Conservation (phyloP, 306 rosid species). For the Sphenostylis stenocarpa region DNA sequence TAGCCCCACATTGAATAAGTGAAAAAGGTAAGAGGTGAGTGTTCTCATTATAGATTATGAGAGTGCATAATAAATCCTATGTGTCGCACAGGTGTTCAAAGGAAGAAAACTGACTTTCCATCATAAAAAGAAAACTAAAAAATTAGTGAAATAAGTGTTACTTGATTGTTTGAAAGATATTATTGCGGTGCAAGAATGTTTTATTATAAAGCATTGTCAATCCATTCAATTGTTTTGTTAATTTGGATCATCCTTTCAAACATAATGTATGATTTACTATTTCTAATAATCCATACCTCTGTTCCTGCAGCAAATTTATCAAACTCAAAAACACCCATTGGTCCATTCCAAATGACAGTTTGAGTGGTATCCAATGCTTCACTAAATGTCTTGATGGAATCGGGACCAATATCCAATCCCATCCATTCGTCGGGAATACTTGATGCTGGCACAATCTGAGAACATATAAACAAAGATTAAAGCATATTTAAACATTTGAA, state of each 20-base stretch:
- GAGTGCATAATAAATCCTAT: background rate
- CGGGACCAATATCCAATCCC: slow-evolving; percentile 99
- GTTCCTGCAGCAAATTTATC: slow-evolving; percentile 90
- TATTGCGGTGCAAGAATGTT: too few species aligned
- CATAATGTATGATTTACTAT: background rate
- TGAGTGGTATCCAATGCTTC: slow-evolving; percentile 71
- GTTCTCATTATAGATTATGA: background rate
- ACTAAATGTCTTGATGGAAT: slow-evolving; percentile 73
- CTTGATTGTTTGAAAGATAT: too few species aligned
- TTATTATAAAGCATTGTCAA: too few species aligned
- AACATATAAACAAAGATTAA: slow-evolving; percentile 7
- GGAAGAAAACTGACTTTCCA: too few species aligned
- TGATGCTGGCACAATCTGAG: slow-evolving; percentile 79
- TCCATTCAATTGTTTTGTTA: too few species aligned
- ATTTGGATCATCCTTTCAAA: background rate
- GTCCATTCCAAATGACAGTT: slow-evolving; percentile 94
- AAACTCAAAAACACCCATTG: slow-evolving; percentile 97
- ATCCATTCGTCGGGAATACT: slow-evolving; percentile 92
- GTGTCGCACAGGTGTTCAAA: background rate
- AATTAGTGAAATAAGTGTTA: too few species aligned
- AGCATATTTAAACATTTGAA: background rate
- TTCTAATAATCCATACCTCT: slow-evolving; percentile 50
- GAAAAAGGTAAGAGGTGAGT: background rate
- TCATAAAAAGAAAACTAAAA: too few species aligned
- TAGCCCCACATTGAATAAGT: background rate